Evolutionary conservation across 176 grass and related monocot genomes (phyloP), one percentile per base, ranked within the genome.

Genomic region (Raddia distichophylla): DNA sequence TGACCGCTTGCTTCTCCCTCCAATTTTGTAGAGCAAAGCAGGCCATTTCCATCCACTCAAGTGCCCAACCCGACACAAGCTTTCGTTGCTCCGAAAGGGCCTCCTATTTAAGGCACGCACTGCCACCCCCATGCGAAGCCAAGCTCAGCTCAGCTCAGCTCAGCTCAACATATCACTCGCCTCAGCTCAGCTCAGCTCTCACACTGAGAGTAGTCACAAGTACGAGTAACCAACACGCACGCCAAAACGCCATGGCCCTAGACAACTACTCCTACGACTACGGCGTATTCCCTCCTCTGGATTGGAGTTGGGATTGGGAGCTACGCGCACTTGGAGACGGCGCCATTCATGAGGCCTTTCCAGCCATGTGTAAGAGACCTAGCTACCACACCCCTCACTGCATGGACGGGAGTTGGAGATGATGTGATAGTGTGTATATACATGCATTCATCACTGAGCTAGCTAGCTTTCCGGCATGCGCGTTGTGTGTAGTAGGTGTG

Each of bases 41-140:
- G 18, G 50, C 54, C 81, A 80, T 83, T 67, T 68, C 35, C 68
- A 68, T 56, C 78, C 72, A 56, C 68, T 71, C 37, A 40, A 40
- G 37, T 40, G 37, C 37, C 37, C 80, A 82, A 78, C 62, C 47
- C 51, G 76, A 67, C 87, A 69, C 75, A 71, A 71, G 34, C 75
- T 81, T 89, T 87, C 82, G 71, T 40, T 77, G 85, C 71, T 59
- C 77, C 68, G 59, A 74, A 81, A 89, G 85, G 9, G 71, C 66
- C 42, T 73, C 80, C 76, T 93, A 89, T 89, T 93, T 93, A 90
- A 82, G 72, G 12, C 63, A 63, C 65, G 7, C 63, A 59, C 47
- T 27, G 17, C 6, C 66, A 73, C 16, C 51, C n/a, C 56, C 79
- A 58, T 75, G 58, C 52, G 84, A 44, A 79, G 81, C 87, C 84